Evolutionary conservation across 768 basidiomycete species (phyloP), one percentile per base, ranked within the genome.

Genomic region (Rhizopogon salebrosus): DNA sequence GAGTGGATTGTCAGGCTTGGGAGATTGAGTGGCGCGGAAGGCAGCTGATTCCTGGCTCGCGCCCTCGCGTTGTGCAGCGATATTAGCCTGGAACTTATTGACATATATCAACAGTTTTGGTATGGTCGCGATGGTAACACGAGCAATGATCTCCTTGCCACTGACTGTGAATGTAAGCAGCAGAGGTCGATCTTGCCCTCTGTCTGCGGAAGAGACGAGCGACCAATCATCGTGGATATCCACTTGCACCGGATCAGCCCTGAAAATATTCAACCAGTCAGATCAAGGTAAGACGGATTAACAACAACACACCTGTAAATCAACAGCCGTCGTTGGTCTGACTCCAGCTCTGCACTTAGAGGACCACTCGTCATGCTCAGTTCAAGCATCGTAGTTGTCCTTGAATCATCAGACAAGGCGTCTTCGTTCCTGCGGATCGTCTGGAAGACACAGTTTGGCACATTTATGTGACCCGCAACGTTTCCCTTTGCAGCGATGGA

Each of bases 171-270:
- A 93, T n/a, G 84, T 80, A 20, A 94, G 76, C 27, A 77, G 79
- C 5, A 93, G 72, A 26, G 80, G 80, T n/a, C 71, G 60, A 35
- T 80, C 74, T 45, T 74, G 70, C 9, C 70, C 64, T 35, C 74
- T 63, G n/a, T 67, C 57, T 41, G 65, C 58, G 5, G 75, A 57
- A 16, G 74, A 72, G 39, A 76, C 72, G 40, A 69, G 69, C 4
- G 85, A 80, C 92, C 92, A 95, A 62, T 95, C 89, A 57, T 95
- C 92, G 58, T 74, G 82, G 48, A 92, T 82, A 50, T 79, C 79
- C 42, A 92, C 76, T 57, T 80, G 74, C 31, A 94, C 67, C 1
- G 92, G 92, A 61, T 92, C 87, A 26, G 89, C 86, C 22, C 90
- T 91, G 53, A 22, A 48, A 54, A 54, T 27, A 50, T 27, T 45